These are phyloP conservation scores for Eucalyptus marginata DNA, from an alignment of 345 rosid genomes.

Conservation along the genomic window DNA sequence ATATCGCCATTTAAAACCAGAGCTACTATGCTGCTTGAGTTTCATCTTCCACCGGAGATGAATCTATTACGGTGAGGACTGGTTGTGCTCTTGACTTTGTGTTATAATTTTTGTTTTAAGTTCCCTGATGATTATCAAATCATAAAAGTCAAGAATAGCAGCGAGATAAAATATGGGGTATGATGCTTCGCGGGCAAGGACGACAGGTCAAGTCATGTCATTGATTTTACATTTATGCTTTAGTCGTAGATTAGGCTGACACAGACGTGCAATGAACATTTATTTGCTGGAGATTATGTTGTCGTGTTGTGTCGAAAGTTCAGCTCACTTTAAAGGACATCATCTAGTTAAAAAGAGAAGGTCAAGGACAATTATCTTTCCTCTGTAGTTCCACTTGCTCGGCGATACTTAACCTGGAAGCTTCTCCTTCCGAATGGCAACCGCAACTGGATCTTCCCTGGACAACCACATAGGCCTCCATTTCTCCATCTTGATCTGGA, in stretches of 20 bases:
- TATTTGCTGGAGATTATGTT: neutral
- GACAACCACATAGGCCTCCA: neutral
- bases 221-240: neutral
- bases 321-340: neutral
- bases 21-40: neutral
- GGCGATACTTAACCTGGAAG: neutral
- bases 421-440: neutral
- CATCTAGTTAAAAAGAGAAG: neutral
- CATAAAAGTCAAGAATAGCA: neutral
- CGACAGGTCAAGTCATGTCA: neutral
- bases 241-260: neutral
- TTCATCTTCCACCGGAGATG: neutral
- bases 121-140: neutral
- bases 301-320: neutral
- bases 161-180: neutral
- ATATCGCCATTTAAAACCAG: neutral
- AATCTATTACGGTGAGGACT: neutral
- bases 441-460: neutral
- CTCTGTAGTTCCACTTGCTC: neutral
- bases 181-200: neutral
- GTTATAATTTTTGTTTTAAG: neutral
- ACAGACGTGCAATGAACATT: neutral
- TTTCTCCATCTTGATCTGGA: neutral
- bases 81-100: neutral
- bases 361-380: neutral